Base-by-base conservation (phyloP, 2,329 filamentous ascomycete species). In the Scopulariopsis brevicaulis region DNA sequence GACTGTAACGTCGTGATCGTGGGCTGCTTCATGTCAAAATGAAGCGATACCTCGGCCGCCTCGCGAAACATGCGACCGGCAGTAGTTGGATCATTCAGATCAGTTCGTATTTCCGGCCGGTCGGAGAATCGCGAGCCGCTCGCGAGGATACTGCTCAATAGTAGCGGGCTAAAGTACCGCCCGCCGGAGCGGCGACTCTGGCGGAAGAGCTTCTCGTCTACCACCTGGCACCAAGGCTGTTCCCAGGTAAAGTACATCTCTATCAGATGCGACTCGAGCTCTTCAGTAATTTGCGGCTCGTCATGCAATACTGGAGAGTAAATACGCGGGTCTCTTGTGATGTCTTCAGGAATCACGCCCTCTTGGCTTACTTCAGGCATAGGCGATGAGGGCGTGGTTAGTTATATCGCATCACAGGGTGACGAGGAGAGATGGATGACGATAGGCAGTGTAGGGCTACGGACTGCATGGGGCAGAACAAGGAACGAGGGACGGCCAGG, bases 1-100 rank as follows among this genome's bases (percentile, higher is more conserved):
- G 70, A 66, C 57, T 73, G 71, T 8, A 73, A 67, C 0, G 70
- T 73, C 0, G 70, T 71, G 11, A 73, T 65, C 3, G 63, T 69
- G 0, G 71, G 71, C 10, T 43, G 58, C 35, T 65, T 64, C 12
- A 65, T 61, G 40, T 65, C 62, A n/a, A 58, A 60, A 28, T 63
- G 62, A 1, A 65, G 34, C 2, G 64, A 54, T 1, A 57, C 59
- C 40, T 65, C 63, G 0, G 69, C 69, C 22, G 63, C 62, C 7
- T 69, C 64, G 2, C 70, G 59, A 28, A 71, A 71, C 0, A 59
- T 35, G 6, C 63, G 65, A 0, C 70, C 71, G 0, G 70, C 70
- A 3, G 70, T 68, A 24, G 70, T 71, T 1, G 66, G 57, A 54
- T 71, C 66, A 20, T 66, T 59, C 0, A 65, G 65, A 34, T 70